Evolutionary conservation across 345 rosid species (phyloP), one percentile per base, ranked within the genome.

Genomic region (Carallia brachiata): DNA sequence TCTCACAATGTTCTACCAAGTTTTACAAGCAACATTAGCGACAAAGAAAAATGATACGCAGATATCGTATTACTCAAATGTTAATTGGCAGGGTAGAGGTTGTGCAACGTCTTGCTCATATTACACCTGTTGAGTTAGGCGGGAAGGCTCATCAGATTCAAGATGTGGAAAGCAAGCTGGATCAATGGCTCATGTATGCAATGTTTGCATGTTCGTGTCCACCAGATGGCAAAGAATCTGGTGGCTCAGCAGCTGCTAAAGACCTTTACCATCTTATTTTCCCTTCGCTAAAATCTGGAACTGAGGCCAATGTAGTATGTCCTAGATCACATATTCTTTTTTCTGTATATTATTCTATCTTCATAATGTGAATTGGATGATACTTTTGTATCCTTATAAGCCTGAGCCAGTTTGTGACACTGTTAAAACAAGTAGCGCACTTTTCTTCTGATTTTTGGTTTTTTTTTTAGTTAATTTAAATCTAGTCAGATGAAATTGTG

Each of bases 121-220:
- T 95, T 44, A 95, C 98, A 61, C 99, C 99, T 57, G 78, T 75
- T 78, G 99, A 95, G 78, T 75, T 95, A 66, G 99, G 99, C 60
- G 99, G 94, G 79, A 95, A 87, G 86, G 92, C 96, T 72, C 86
- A 78, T 81, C 93, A 88, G 77, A 81, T 96, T 65, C 97, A 85
- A 81, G 99, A 95, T 82, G 81, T 85, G 64, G 99, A 95, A 77
- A 90, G 82, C 81, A 92, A 92, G 80, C 86, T 89, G 78, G 99
- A 95, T 77, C 99, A 95, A 78, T 92, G 99, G 99, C 94, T 92
- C 70, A 81, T 95, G 83, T 95, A 95, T 77, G 91, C 98, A 57
- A 86, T 90, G 90, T 95, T 92, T 79, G 84, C 94, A 52, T 95
- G 99, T 79, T 92, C 99, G 7, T 95, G 99, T 77, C 98, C 97